Conservation (phyloP, 2,329 filamentous ascomycete species). For the Albophoma yamanashiensis region DNA sequence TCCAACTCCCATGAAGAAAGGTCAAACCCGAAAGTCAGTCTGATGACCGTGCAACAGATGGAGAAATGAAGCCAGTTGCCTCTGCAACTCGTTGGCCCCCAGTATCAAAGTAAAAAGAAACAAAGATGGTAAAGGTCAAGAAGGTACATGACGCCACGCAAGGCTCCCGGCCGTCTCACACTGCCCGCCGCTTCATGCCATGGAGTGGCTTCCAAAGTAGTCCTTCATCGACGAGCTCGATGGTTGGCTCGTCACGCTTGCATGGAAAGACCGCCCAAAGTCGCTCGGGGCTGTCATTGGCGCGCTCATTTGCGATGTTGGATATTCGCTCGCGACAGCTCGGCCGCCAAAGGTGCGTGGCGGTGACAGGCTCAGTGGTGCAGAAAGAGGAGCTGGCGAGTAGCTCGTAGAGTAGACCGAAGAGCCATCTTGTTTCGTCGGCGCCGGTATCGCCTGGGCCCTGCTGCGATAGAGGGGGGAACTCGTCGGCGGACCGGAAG, state of each 20-base stretch:
- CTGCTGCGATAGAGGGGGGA: background rate
- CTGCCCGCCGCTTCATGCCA: slow-evolving; percentile 9
- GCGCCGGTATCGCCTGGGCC: slow-evolving; percentile 10
- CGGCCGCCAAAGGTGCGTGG: slow-evolving; percentile 13
- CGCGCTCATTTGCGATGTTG: slow-evolving; percentile 43
- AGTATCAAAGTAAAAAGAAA: background rate
- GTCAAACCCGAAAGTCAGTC: background rate
- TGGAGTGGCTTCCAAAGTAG: slow-evolving; percentile 26
- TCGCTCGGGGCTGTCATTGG: slow-evolving; percentile 42
- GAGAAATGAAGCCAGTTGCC: background rate
- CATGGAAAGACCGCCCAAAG: slow-evolving; percentile 37
- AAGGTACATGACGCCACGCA: background rate
- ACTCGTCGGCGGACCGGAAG: slow-evolving; percentile 1
- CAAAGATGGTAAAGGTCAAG: background rate
- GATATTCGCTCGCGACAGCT: slow-evolving; percentile 32
- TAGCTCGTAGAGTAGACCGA: slow-evolving; percentile 38
- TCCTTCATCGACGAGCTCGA: slow-evolving; percentile 34
- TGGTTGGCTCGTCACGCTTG: slow-evolving; percentile 24
- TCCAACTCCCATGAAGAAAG: background rate
- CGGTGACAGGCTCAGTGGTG: slow-evolving; percentile 39
- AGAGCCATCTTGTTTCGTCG: slow-evolving; percentile 30
- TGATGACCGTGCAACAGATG: background rate
- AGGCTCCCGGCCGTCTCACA: background rate
- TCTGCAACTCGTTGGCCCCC: background rate
- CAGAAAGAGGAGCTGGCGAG: slow-evolving; percentile 41